These are phyloP conservation scores for Camelina hispida DNA, from an alignment of 345 rosid species.

Conservation along the genomic window DNA sequence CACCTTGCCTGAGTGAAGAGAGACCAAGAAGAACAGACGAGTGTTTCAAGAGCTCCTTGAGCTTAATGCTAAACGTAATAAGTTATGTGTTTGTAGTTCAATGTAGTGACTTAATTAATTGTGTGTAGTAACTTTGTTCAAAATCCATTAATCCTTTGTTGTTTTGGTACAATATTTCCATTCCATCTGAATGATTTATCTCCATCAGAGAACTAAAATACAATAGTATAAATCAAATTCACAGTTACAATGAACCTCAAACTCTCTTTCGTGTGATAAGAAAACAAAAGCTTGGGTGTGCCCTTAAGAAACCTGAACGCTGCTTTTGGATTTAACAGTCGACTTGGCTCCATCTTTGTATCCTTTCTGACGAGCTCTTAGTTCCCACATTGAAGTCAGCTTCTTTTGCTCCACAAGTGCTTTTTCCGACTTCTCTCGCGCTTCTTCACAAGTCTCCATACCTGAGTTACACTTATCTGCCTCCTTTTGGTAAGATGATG, in stretches of 20 bases:
- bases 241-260: background rate
- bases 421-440: conserved; percentile 84
- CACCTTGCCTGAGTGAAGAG: conserved; percentile 31
- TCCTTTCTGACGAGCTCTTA: conserved; percentile 84
- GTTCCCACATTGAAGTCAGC: conserved; percentile 74
- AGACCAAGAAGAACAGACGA: conserved; percentile 24
- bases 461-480: conserved; percentile 98
- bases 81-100: conserved; percentile 18
- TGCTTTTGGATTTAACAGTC: conserved; percentile 57
- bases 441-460: conserved; percentile 98
- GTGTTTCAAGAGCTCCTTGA: conserved; percentile 9
- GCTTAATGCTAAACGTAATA: conserved; percentile 10
- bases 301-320: conserved; percentile 51
- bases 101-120: conserved; percentile 21
- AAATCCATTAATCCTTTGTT: conserved; percentile 24
- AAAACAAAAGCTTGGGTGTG: background rate
- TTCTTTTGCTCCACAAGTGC: conserved; percentile 77
- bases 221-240: conserved; percentile 9
- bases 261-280: conserved; percentile 25
- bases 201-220: conserved; percentile 21
- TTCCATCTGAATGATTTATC: conserved; percentile 2
- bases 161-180: conserved; percentile 23
- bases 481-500: conserved; percentile 94
- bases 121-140: conserved; percentile 9
- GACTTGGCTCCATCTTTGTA: conserved; percentile 74